A percentile compares a stretch with the other conserved stretches of the same genome.
Conservation (phyloP, 2,329 filamentous ascomycete species). For the Claviceps sp. region DNA sequence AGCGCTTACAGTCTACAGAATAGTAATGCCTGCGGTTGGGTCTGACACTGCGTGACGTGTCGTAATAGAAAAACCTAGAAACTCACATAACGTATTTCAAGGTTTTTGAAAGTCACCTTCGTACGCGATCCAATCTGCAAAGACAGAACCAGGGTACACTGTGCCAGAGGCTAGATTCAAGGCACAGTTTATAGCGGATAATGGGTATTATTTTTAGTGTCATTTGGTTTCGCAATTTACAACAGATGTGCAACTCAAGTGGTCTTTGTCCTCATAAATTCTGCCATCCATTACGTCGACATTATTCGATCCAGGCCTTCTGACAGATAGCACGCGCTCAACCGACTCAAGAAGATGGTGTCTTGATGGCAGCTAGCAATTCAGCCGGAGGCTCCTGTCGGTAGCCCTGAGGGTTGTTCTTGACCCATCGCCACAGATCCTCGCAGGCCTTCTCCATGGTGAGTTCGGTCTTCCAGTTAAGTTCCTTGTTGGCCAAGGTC, state of each 20-base stretch:
- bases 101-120: too few species aligned
- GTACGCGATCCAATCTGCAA: too few species aligned
- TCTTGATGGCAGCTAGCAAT: constrained; percentile 54
- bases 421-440: constrained; percentile 93
- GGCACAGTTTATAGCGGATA: not conserved
- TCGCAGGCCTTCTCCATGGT: constrained; percentile 87
- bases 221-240: not conserved
- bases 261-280: not conserved
- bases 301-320: too few species aligned
- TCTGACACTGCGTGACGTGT: too few species aligned
- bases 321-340: not conserved
- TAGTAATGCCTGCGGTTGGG: too few species aligned
- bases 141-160: not conserved
- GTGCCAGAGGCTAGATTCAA: not conserved
- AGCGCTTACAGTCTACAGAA: too few species aligned
- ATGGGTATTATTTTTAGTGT: not conserved
- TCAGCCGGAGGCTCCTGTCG: constrained; percentile 78
- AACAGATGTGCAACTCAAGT: not conserved
- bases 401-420: constrained; percentile 94
- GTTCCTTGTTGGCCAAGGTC: constrained; percentile 70
- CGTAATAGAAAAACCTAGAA: too few species aligned
- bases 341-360: constrained; percentile 12
- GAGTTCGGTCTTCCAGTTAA: constrained; percentile 82
- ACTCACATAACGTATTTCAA: too few species aligned
- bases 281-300: not conserved